phyloP scores from a whole-genome alignment of 2,329 filamentous ascomycete species.

The Pseudogymnoascus sp. region DNA sequence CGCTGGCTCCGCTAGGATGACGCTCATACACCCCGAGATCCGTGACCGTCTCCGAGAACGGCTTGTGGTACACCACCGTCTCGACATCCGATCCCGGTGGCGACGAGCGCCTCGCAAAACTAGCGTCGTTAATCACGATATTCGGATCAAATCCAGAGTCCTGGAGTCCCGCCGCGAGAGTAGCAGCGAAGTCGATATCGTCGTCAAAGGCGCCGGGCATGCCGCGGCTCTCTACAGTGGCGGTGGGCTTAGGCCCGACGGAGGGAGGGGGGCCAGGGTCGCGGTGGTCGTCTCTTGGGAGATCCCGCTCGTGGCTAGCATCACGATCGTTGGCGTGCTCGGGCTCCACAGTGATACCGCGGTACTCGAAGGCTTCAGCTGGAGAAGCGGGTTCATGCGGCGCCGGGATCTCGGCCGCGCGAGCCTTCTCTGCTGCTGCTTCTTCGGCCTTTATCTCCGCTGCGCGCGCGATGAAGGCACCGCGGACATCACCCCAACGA shows the following conservation, averaged over 20 bases:
- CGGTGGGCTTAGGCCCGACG: constrained; percentile 47
- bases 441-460: not conserved
- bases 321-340: constrained; percentile 16
- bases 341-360: constrained; percentile 20
- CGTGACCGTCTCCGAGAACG: constrained; percentile 41
- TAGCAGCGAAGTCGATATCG: constrained; percentile 62
- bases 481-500: not conserved
- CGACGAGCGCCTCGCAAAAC: constrained; percentile 55
- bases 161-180: constrained; percentile 58
- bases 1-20: constrained; percentile 14
- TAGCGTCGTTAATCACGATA: constrained; percentile 59
- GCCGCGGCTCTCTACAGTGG: constrained; percentile 36
- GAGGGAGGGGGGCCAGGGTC: constrained; percentile 39
- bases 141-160: constrained; percentile 64
- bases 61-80: constrained; percentile 37
- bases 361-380: constrained; percentile 20
- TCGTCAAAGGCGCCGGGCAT: constrained; percentile 60
- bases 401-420: constrained; percentile 25
- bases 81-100: constrained; percentile 50
- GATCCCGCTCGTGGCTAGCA: constrained; percentile 8
- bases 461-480: not conserved
- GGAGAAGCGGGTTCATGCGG: constrained; percentile 13
- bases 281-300: constrained; percentile 14
- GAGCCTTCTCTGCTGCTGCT: not conserved
- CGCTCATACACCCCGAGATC: constrained; percentile 29